Evolutionary conservation across 139 green algal genomes (phyloP).

Genomic region (Chlorella sp.): DNA sequence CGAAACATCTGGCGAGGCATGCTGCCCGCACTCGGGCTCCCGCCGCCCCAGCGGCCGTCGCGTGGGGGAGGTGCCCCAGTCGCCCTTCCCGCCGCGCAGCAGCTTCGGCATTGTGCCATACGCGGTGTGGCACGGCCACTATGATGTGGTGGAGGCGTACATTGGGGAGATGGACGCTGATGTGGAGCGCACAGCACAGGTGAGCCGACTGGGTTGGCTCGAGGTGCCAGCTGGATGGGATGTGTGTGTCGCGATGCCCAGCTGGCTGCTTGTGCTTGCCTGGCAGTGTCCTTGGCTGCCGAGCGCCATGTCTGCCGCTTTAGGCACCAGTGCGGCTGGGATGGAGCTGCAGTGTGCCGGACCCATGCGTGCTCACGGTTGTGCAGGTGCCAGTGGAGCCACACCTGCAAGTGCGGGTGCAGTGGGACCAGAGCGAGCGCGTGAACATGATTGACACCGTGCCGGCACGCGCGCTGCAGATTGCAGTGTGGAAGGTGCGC

Average conservation of each 20-base stretch:
- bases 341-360: too few relatives aligned
- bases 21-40: background rate
- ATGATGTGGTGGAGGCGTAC: background rate
- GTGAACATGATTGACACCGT: background rate
- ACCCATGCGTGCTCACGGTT: too few relatives aligned
- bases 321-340: too few relatives aligned
- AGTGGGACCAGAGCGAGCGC: background rate
- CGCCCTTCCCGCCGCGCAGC: slow-evolving; percentile 1
- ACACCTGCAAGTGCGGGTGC: background rate
- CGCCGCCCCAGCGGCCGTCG: too few relatives aligned
- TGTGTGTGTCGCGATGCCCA: background rate
- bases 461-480: background rate
- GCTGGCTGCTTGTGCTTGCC: background rate
- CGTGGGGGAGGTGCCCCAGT: background rate
- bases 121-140: slow-evolving; percentile 1
- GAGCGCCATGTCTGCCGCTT: background rate
- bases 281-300: background rate
- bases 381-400: background rate
- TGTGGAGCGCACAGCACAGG: background rate
- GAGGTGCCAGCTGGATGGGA: background rate
- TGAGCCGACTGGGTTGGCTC: background rate
- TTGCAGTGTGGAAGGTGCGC: background rate
- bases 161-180: background rate
- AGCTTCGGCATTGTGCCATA: slow-evolving; percentile 1
- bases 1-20: background rate